These are phyloP conservation scores for Globisporangium parvum DNA, from an alignment of 352 stramenopile species.

Conservation along the genomic window DNA sequence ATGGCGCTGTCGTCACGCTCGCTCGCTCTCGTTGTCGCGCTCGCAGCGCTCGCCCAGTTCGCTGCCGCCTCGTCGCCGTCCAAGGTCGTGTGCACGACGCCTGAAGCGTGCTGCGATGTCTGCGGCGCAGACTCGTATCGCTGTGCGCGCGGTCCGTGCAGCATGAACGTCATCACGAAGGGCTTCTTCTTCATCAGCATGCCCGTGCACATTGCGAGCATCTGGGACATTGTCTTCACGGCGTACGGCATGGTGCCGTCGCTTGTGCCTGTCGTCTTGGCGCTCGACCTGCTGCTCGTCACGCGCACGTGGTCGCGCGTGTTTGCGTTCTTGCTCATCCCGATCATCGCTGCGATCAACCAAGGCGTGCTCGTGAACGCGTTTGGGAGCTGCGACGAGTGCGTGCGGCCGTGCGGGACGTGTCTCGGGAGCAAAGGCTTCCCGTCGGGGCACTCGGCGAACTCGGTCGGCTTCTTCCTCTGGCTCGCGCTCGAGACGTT, in stretches of 20 bases:
- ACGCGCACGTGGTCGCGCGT: constrained; percentile 38
- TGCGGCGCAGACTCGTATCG: constrained; percentile 40
- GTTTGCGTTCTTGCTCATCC: constrained; percentile 44
- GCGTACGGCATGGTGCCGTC: constrained; percentile 59
- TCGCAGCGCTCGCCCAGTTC: background rate
- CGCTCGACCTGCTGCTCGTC: constrained; percentile 35
- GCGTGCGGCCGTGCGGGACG: constrained; percentile 37
- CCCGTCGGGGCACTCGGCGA: constrained; percentile 47
- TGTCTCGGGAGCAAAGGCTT: constrained; percentile 43
- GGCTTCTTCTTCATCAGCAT: constrained; percentile 49
- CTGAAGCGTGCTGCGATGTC: constrained; percentile 37
- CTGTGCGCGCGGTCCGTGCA: constrained; percentile 47
- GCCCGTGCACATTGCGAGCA: constrained; percentile 23
- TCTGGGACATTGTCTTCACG: constrained; percentile 46
- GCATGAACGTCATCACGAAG: constrained; percentile 29
- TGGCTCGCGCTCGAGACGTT: constrained; percentile 44
- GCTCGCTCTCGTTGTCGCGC: background rate
- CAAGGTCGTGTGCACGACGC: constrained; percentile 5
- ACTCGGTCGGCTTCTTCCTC: constrained; percentile 40
- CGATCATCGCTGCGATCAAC: constrained; percentile 41
- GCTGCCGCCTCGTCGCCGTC: background rate
- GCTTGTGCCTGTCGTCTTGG: constrained; percentile 30
- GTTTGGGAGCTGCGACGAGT: constrained; percentile 40
- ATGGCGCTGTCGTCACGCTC: background rate
- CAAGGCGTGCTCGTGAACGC: constrained; percentile 26